A percentile compares a stretch with the other conserved stretches of the same genome.
Evolutionary conservation across 345 rosid species (phyloP).

Genomic region (Cochlearia excelsa): DNA sequence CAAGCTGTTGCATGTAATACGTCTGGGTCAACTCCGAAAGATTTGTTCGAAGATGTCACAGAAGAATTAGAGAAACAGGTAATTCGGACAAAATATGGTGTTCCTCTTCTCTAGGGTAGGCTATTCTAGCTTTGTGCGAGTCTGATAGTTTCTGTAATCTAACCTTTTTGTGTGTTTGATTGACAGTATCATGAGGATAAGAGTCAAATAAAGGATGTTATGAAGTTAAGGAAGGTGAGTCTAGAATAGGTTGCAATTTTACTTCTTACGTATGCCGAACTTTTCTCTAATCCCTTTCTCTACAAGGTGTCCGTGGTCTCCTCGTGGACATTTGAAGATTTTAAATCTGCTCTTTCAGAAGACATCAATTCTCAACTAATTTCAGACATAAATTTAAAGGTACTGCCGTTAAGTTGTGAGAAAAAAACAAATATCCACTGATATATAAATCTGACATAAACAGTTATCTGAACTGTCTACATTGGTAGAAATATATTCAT

Average conservation of each 20-base stretch:
- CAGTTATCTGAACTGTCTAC: constrained; percentile 1
- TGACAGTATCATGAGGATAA: constrained; percentile 85
- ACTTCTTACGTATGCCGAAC: constrained; percentile 13
- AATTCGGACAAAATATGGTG: constrained; percentile 6
- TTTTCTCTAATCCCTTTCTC: constrained; percentile 25
- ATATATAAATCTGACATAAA: constrained; percentile 6
- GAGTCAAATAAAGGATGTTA: constrained; percentile 63
- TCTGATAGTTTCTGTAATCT: constrained; percentile 13
- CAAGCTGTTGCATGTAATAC: constrained; percentile 81
- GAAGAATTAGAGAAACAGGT: constrained; percentile 90
- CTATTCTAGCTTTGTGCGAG: constrained; percentile 12
- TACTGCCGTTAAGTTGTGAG: constrained; percentile 19
- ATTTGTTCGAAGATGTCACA: constrained; percentile 84
- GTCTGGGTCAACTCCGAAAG: constrained; percentile 91
- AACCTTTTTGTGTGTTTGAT: constrained; percentile 18
- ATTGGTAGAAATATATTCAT: neutral
- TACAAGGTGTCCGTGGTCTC: constrained; percentile 53
- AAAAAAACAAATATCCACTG: neutral
- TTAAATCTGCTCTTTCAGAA: constrained; percentile 57
- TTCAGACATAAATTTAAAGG: constrained; percentile 81
- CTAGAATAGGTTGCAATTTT: neutral
- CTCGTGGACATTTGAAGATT: constrained; percentile 75
- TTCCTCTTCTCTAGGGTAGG: constrained; percentile 1
- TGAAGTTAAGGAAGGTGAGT: constrained; percentile 75
- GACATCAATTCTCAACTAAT: constrained; percentile 49